Percentiles rank a stretch among this genome's conserved stretches.
phyloP scores from a whole-genome alignment of 805 yeast genomes.

The Cyberlindnera veronae region DNA sequence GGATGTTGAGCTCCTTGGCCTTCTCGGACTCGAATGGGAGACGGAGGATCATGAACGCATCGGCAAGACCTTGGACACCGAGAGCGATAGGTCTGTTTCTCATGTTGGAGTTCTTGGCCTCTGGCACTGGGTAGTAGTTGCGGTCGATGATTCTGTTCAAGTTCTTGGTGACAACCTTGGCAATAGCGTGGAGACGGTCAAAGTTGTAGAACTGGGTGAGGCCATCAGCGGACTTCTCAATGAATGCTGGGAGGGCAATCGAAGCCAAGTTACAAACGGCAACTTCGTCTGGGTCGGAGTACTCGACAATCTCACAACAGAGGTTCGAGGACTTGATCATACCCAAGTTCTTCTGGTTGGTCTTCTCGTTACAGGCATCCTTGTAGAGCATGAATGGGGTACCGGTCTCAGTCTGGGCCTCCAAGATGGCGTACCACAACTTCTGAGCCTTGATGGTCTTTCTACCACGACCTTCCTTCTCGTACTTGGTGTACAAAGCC shows the following conservation, averaged over 20 bases:
- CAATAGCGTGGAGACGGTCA: constrained; percentile 64
- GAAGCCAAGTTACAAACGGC: constrained; percentile 97
- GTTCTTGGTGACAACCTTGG: constrained; percentile 76
- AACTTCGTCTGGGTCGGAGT: constrained; percentile 83
- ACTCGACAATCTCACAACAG: constrained; percentile 94
- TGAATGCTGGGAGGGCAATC: constrained; percentile 79
- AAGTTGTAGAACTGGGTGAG: constrained; percentile 60
- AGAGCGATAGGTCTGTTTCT: constrained; percentile 92
- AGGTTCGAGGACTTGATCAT: constrained; percentile 89
- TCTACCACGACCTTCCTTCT: constrained; percentile 60
- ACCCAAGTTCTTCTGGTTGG: constrained; percentile 91
- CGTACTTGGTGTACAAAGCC: constrained; percentile 67
- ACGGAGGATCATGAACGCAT: constrained; percentile 73
- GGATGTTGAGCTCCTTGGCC: constrained; percentile 72
- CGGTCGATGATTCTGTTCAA: constrained; percentile 81
- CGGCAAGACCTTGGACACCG: constrained; percentile 98
- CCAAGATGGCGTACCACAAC: constrained; percentile 85
- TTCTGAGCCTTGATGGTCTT: constrained; percentile 82
- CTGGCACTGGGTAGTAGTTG: constrained; percentile 78
- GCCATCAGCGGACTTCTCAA: constrained; percentile 45
- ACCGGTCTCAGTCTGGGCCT: constrained; percentile 95
- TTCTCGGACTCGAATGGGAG: constrained; percentile 81
- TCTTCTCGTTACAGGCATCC: constrained; percentile 84
- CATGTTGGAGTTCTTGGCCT: constrained; percentile 71
- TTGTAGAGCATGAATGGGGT: constrained; percentile 94